A percentile compares a stretch with the other conserved stretches of the same genome.
phyloP scores from a whole-genome alignment of 2,329 filamentous ascomycete species.

The Colletotrichum shisoi region DNA sequence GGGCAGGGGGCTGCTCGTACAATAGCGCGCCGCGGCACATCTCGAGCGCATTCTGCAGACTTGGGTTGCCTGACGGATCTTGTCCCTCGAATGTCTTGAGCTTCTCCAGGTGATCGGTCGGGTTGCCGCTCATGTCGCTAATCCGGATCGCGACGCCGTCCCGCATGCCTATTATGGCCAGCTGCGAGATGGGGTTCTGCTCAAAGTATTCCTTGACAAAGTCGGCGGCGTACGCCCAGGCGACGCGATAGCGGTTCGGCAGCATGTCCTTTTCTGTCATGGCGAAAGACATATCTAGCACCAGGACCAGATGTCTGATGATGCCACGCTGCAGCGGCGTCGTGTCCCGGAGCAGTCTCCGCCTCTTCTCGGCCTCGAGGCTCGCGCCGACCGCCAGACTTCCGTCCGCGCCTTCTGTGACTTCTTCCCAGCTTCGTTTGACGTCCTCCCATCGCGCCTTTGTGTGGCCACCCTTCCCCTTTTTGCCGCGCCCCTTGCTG shows the following conservation, averaged over 20 bases:
- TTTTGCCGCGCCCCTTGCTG: conserved; percentile 42
- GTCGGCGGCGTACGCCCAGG: conserved; percentile 80
- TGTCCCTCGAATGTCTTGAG: conserved; percentile 71
- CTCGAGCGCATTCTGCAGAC: conserved; percentile 92
- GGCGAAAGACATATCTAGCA: conserved; percentile 89
- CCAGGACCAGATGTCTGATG: conserved; percentile 91
- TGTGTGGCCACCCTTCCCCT: conserved; percentile 46
- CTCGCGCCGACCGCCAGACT: conserved; percentile 78
- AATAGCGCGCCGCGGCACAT: conserved; percentile 93
- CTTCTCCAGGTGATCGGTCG: conserved; percentile 82
- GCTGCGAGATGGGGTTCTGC: conserved; percentile 96
- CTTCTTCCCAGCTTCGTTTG: conserved; percentile 74
- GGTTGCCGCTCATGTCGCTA: conserved; percentile 90
- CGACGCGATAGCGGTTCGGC: conserved; percentile 84
- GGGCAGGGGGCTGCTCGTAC: conserved; percentile 55
- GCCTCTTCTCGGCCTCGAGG: conserved; percentile 82
- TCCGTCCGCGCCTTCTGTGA: conserved; percentile 81
- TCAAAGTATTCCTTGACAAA: conserved; percentile 97
- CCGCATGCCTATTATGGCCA: conserved; percentile 90
- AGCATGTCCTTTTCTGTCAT: conserved; percentile 96
- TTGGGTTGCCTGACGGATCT: conserved; percentile 77
- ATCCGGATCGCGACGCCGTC: conserved; percentile 88
- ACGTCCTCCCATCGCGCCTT: conserved; percentile 72
- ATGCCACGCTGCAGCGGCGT: conserved; percentile 96
- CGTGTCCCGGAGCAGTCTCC: conserved; percentile 85